Base-by-base conservation (phyloP, 73 alveolate genomes). In the Halteria grandinella region DNA sequence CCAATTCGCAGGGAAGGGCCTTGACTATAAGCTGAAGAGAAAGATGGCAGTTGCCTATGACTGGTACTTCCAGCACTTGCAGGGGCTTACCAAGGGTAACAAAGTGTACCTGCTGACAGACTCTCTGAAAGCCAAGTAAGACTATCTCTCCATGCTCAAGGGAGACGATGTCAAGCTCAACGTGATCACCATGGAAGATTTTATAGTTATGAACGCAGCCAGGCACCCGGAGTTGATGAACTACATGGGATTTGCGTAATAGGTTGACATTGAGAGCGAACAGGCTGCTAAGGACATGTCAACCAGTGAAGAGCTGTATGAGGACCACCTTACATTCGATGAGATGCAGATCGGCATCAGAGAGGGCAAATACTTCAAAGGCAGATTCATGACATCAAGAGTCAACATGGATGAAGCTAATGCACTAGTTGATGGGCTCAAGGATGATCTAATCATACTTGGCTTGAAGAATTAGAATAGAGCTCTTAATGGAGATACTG, bases 401-500 rank as follows among this genome's bases (percentile, higher is more conserved):
- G 91, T 88, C 8, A 86, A 88, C 75, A 75, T 87, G 0, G 77
- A 78, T 55, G 92, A 63, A 29, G 98, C 97, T 15, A 86, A 88
- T 15, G 92, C 93, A 23, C 77, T 77, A 45, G 87, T 93, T 8
- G 70, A 69, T 32, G 70, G 89, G 54, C 80, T 91, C 54, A 82
- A 78, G 70, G 89, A 89, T 43, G 99, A 97, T 81, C 82, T 97
- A 18, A 59, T 75, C 37, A 83, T 98, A 5, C 83, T 75, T 37
- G 98, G 98, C 32, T 66, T 74, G 17, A 43, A 83, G 75, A 83
- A 95, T 52, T 73, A 87, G 72, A 98, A 98, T 88, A 87, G 99
- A 73, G 99, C 99, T 41, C 74, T 98, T 59, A 95, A 96, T 69
- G 99, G 99, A 23, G 99, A 98, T 85, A 81, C 88, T 25, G 99